Evolutionary conservation across 1,284 basidiomycete genomes (phyloP), one percentile per base, ranked within the genome.

Genomic region (Microstroma glucosiphilum): DNA sequence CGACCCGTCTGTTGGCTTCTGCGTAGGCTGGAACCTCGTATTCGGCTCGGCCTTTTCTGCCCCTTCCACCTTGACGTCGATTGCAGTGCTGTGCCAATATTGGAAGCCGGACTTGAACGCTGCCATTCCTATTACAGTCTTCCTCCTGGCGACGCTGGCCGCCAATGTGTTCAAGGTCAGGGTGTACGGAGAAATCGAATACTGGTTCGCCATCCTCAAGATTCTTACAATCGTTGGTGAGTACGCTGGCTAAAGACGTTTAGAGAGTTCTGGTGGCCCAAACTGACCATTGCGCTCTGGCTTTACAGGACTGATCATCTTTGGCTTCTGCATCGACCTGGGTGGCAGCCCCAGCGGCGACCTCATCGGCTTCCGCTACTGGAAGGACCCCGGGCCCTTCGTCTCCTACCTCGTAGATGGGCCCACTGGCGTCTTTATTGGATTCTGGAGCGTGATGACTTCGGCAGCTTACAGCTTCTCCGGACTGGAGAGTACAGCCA

Each of bases 401-500:
- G 58, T 21, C 48, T 30, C 41, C 21, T 54, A 54, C 43, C 19
- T 56, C 46, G 60, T 49, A 15, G 15, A 60, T 6, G 65, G 65
- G 2, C 21, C 51, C 1, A 81, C 81, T 0, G 77, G 81, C 12
- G 67, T 54, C 1, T 79, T 78, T 62, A 56, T 78, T 8, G 76
- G 69, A 11, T 74, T 73, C 60, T 67, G 65, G 49, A 54, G 43
- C 19, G 61, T 71, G 8, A 65, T 75, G 21, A 68, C 75, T 13
- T 65, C 78, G 37, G 89, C 90, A 11, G 89, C 88, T 2, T 92
- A 91, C 83, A 89, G 87, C 15, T 91, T 87, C 82, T 88, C 26
- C 86, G 85, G 25, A 53, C 90, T 89, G n/a, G 90, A 92, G 78
- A 87, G 91, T 65, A 88, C 91, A 43, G 89, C 89, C 48, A 86